Percentiles rank a stretch among this genome's conserved stretches.
Evolutionary conservation across 2,329 filamentous ascomycete genomes (phyloP).

Genomic region (Echinosphaeria canescens): DNA sequence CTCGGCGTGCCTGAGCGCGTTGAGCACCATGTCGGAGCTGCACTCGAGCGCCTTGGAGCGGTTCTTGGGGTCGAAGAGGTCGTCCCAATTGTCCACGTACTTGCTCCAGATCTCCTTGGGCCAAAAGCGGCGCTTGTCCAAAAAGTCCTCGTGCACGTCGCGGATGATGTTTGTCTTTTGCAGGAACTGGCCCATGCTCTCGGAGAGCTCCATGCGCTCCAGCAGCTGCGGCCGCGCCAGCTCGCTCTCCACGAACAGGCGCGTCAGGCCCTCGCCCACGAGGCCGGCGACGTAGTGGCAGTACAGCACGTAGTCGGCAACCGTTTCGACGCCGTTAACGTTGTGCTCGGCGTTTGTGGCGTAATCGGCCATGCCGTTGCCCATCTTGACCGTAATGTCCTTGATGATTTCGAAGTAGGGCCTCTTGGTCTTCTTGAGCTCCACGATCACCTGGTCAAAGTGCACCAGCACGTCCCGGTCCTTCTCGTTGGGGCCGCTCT

Average conservation of each 20-base stretch:
- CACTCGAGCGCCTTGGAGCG: conserved; percentile 60
- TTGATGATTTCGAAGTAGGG: conserved; percentile 72
- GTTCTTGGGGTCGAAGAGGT: conserved; percentile 70
- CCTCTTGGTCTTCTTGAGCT: conserved; percentile 76
- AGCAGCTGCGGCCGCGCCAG: conserved; percentile 74
- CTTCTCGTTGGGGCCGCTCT: conserved; percentile 80
- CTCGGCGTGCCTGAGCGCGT: conserved; percentile 67
- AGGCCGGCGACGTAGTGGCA: conserved; percentile 97
- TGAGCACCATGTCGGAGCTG: conserved; percentile 85
- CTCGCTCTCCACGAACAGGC: conserved; percentile 69
- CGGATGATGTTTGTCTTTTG: conserved; percentile 99
- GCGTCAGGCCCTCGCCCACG: conserved; percentile 85
- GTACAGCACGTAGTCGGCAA: conserved; percentile 87
- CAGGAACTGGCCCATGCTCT: conserved; percentile 93
- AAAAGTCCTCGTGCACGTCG: conserved; percentile 75
- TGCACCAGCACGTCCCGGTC: conserved; percentile 81
- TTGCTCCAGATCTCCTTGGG: conserved; percentile 95
- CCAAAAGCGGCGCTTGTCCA: conserved; percentile 81
- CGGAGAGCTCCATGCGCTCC: conserved; percentile 58
- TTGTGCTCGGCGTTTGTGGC: conserved; percentile 66
- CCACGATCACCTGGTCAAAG: conserved; percentile 68
- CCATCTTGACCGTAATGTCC: conserved; percentile 89
- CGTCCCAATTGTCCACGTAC: conserved; percentile 74
- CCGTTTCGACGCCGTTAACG: conserved; percentile 56
- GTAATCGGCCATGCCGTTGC: conserved; percentile 97